A percentile compares a stretch with the other conserved stretches of the same genome.
Conservation (phyloP, 2,329 filamentous ascomycete species). For the Penicillium rolfsii region DNA sequence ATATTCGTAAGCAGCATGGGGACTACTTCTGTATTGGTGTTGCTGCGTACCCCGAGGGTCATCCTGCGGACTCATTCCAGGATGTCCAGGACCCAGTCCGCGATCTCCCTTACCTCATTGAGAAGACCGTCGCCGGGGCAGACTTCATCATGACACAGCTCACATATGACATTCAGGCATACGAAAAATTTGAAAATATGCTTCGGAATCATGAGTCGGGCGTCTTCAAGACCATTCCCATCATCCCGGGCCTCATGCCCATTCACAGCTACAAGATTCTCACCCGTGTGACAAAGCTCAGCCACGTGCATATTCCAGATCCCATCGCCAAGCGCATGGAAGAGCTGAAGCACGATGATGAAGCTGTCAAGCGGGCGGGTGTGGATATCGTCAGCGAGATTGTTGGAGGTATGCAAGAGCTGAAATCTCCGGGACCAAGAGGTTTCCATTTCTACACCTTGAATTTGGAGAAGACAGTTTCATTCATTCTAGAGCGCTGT, state of each 20-base stretch:
- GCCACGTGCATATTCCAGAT: constrained; percentile 79
- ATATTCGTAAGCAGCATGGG: constrained; percentile 82
- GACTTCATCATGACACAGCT: constrained; percentile 99
- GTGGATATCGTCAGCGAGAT: constrained; percentile 76
- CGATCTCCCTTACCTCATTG: constrained; percentile 84
- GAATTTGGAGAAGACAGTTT: constrained; percentile 93
- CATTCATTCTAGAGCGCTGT: constrained; percentile 85
- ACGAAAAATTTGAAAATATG: constrained; percentile 74
- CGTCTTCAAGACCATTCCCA: constrained; percentile 80
- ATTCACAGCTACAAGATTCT: constrained; percentile 98
- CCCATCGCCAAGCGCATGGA: constrained; percentile 67
- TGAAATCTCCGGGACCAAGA: constrained; percentile 63
- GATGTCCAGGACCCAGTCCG: constrained; percentile 67
- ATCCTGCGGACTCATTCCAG: constrained; percentile 87
- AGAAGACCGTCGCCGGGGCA: constrained; percentile 87
- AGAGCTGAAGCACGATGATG: constrained; percentile 51
- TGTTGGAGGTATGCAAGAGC: constrained; percentile 72
- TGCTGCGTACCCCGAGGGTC: constrained; percentile 92
- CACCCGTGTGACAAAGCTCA: constrained; percentile 89
- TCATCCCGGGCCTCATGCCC: constrained; percentile 95
- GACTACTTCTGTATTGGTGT: constrained; percentile 97
- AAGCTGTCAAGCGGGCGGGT: constrained; percentile 52
- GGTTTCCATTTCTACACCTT: constrained; percentile 98
- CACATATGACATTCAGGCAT: constrained; percentile 88
- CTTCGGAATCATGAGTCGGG: constrained; percentile 81